Evolutionary conservation across 1,284 basidiomycete species (phyloP), one percentile per base, ranked within the genome.

Genomic region (Leucoagaricus sp.): DNA sequence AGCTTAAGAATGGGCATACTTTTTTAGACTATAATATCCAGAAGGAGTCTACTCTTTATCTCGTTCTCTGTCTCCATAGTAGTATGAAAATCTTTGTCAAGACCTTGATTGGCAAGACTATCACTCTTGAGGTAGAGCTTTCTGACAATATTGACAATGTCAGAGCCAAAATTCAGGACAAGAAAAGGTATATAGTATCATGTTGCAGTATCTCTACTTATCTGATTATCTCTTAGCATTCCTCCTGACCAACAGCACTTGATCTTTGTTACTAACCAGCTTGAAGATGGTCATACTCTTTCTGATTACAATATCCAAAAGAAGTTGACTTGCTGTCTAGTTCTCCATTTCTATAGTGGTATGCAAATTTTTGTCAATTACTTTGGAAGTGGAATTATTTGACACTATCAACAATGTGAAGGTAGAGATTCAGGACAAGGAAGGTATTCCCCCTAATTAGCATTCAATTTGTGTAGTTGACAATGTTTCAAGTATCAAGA

Each of bases 291-390:
- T 15, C 83, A 88, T 42, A 89, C 88, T 34, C 79, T 91, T n/a
- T 89, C 87, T 33, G 89, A 92, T 66, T 92, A 93, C 78, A 94
- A 91, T 71, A 87, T 87, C 45, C 85, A 87, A 80, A 87, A 87
- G 70, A 85, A 87, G 66, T 84, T 82, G 0, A 95, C 93, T 45
- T 88, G 94, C 59, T 92, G 94, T 70, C 84, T 94, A 25, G 84
- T 86, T 46, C 86, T 95, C 62, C 90, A 91, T 75, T 86, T 94
- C 53, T 89, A 92, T 73, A 92, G 92, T 67, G 93, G 92, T 25
- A 92, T 92, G 91, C 90, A 92, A 66, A 92, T 93, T 65, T 93
- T 93, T 67, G 90, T 93, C 60, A 93, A 93, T n/a, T n/a, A n/a
- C n/a, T n/a, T n/a, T n/a, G n/a, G n/a, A n/a, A n/a, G n/a, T n/a